Evolutionary conservation across 805 yeast genomes (phyloP), one percentile per base, ranked within the genome.

Genomic region (Alloascoidea hylecoeti): DNA sequence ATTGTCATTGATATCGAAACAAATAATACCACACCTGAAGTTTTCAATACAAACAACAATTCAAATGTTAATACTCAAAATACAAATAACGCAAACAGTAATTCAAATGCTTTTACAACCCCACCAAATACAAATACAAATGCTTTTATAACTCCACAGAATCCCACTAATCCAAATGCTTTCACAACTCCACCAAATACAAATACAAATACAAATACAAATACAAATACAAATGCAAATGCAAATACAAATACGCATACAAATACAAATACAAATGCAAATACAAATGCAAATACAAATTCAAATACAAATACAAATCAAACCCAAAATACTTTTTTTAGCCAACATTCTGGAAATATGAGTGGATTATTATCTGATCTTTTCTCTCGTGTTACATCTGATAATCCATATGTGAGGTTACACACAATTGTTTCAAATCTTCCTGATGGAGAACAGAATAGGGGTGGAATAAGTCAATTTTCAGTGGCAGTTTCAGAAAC

Each of bases 221-320:
- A 23, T 23, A n/a, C 30, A 9, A 23, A 23, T 23, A 9, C 30
- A 9, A 23, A n/a, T 23, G 30, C 13, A 23, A 23, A 23, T 23
- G 30, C 30, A 23, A 23, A 23, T n/a, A n/a, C 30, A 23, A 23
- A 23, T n/a, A n/a, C 30, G n/a, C 9, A 23, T n/a, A 14, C 35
- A 40, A 33, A 41, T 43, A 23, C 39, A 41, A 33, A 41, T 39
- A 6, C 48, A 44, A 15, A 45, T 42, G 3, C 45, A 42, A 42
- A 37, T 44, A 40, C 13, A 42, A 35, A 43, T 44, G 3, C 48
- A 41, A 36, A 45, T 44, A 5, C 50, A 46, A 19, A 43, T 42
- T 5, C 48, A 43, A 17, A 42, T 44, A 2, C 48, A 43, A 28
- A 46, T 44, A 3, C 48, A n/a, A n/a, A n/a, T n/a, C n/a, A n/a